phyloP scores from a whole-genome alignment of 345 rosid genomes.

The Melastoma malabathricum region DNA sequence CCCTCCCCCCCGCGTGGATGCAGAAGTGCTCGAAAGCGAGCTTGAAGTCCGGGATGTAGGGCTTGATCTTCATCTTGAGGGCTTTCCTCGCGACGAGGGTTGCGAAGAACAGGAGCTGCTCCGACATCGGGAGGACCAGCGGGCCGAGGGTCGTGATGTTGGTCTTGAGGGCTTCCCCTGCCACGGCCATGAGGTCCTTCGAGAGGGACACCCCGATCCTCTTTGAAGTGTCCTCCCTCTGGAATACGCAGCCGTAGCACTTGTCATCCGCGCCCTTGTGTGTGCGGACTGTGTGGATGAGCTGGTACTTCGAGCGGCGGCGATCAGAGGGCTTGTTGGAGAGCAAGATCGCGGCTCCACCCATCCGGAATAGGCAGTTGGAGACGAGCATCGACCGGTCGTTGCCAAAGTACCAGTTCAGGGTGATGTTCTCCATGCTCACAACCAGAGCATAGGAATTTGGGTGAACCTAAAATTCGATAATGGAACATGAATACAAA shows the following conservation, averaged over 20 bases:
- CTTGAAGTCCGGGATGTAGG: slow-evolving; percentile 77
- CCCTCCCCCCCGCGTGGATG: slow-evolving; percentile 84
- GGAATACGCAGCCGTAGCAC: slow-evolving; percentile 65
- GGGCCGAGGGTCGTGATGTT: slow-evolving; percentile 91
- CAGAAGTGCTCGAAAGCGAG: slow-evolving; percentile 85
- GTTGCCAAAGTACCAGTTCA: slow-evolving; percentile 84
- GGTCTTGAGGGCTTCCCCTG: slow-evolving; percentile 87
- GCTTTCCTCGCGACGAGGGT: slow-evolving; percentile 63
- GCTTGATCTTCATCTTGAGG: slow-evolving; percentile 55
- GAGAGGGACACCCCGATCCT: slow-evolving; percentile 69
- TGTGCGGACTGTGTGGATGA: slow-evolving; percentile 84
- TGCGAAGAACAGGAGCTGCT: slow-evolving; percentile 57
- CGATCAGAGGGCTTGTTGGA: slow-evolving; percentile 62
- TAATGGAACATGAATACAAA: background rate
- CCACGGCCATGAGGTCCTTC: slow-evolving; percentile 85
- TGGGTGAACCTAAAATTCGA: slow-evolving; percentile 45
- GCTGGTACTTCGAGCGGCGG: slow-evolving; percentile 74
- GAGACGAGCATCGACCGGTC: slow-evolving; percentile 89
- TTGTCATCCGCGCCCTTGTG: slow-evolving; percentile 82
- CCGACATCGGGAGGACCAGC: slow-evolving; percentile 78
- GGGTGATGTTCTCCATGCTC: slow-evolving; percentile 86
- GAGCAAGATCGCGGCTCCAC: slow-evolving; percentile 88
- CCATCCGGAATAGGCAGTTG: slow-evolving; percentile 90
- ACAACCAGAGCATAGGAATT: slow-evolving; percentile 83
- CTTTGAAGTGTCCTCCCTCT: slow-evolving; percentile 51